These are phyloP conservation scores for Gossypium davidsonii DNA, from an alignment of 441 rosid genomes.

Conservation along the genomic window DNA sequence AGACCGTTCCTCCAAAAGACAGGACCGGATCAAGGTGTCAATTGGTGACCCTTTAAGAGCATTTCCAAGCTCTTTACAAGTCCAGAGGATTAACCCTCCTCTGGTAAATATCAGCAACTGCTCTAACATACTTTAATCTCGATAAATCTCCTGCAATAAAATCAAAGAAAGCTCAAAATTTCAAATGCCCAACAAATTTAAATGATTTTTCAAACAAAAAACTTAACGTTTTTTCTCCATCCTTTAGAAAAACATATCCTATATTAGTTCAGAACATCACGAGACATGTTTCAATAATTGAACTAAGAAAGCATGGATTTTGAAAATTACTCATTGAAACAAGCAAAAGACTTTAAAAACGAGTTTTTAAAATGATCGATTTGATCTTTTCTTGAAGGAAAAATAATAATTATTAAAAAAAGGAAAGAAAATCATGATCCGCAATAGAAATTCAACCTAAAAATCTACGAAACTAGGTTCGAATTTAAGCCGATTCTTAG, in stretches of 20 bases:
- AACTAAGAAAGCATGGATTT: not conserved
- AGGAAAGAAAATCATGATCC: not conserved
- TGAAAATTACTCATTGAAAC: not conserved
- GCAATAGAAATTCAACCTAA: not conserved
- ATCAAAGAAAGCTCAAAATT: not conserved
- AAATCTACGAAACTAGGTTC: not conserved
- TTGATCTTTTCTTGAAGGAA: too few species aligned
- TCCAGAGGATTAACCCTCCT: conserved; percentile 97
- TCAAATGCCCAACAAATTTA: not conserved
- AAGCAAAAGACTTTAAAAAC: not conserved
- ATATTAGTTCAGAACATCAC: not conserved
- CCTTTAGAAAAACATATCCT: not conserved
- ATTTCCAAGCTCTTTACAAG: conserved; percentile 86
- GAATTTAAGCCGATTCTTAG: not conserved
- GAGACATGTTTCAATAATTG: not conserved
- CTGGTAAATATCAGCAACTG: conserved; percentile 85
- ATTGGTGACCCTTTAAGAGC: conserved; percentile 95
- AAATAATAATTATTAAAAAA: not conserved
- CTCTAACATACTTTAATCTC: conserved; percentile 63
- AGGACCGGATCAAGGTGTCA: conserved; percentile 79
- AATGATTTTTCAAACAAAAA: not conserved
- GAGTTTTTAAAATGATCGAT: too few species aligned
- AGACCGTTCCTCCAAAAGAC: conserved; percentile 93
- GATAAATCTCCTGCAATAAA: conserved; percentile 30
- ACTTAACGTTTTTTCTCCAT: not conserved